Conservation (phyloP, 805 yeast species). For the Candida patagonica region DNA sequence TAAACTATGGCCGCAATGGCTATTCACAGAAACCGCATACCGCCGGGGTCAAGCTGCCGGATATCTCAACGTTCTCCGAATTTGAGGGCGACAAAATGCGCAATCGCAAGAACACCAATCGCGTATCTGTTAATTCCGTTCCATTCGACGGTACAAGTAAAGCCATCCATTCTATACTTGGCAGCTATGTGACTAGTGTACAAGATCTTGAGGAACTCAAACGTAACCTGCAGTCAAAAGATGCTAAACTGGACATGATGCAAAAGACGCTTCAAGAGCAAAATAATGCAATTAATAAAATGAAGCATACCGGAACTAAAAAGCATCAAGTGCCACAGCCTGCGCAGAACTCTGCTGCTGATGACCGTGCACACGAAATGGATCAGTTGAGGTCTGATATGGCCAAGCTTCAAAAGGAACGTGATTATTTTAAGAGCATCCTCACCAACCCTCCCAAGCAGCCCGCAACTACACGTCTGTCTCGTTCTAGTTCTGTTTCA, state of each 20-base stretch:
- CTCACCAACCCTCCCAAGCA: too few species aligned
- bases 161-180: slow-evolving; percentile 3
- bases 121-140: neutral
- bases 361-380: too few species aligned
- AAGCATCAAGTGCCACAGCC: too few species aligned
- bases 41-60: neutral
- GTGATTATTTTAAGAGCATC: too few species aligned
- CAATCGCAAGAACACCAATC: neutral
- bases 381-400: too few species aligned
- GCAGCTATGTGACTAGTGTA: slow-evolving; percentile 3
- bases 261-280: neutral
- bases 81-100: neutral
- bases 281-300: too few species aligned
- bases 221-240: neutral
- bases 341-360: too few species aligned
- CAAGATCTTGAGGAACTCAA: slow-evolving; percentile 1
- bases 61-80: slow-evolving; percentile 3
- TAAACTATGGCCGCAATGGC: slow-evolving; percentile 1
- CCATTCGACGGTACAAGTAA: slow-evolving; percentile 1
- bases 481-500: too few species aligned
- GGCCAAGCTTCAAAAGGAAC: too few species aligned
- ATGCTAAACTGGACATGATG: neutral
- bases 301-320: too few species aligned
- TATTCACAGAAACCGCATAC: neutral
- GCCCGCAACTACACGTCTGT: too few species aligned